These are phyloP conservation scores for Oidiodendron maius DNA, from an alignment of 495 filamentous ascomycete genomes.

Conservation along the genomic window DNA sequence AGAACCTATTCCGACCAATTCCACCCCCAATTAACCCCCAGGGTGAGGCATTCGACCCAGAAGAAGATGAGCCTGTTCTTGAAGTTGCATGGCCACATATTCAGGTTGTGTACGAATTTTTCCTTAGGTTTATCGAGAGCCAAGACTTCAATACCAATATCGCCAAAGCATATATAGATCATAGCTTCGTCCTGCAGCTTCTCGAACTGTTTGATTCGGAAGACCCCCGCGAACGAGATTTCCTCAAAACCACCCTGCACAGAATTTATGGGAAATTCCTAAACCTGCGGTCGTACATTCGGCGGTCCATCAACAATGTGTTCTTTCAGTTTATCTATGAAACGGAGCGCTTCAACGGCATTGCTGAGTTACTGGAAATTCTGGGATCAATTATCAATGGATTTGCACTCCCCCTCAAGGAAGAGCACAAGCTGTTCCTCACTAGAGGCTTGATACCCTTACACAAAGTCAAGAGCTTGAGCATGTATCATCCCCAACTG, in stretches of 20 bases:
- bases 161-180: slow-evolving; percentile 97
- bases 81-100: slow-evolving; percentile 99
- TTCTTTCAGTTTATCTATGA: slow-evolving; percentile 99
- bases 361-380: slow-evolving; percentile 94
- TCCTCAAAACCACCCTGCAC: slow-evolving; percentile 96
- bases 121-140: slow-evolving; percentile 97
- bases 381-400: slow-evolving; percentile 99
- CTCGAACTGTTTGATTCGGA: slow-evolving; percentile 99
- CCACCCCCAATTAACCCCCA: slow-evolving; percentile 96
- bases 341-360: slow-evolving; percentile 97
- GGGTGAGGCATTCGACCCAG: slow-evolving; percentile 96
- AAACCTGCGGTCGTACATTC: slow-evolving; percentile 93
- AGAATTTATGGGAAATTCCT: slow-evolving; percentile 99
- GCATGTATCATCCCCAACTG: slow-evolving; percentile 99
- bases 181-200: slow-evolving; percentile 93
- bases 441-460: slow-evolving; percentile 88
- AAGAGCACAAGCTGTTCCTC: slow-evolving; percentile 98
- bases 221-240: slow-evolving; percentile 94
- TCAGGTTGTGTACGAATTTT: slow-evolving; percentile 99
- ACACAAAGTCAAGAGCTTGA: slow-evolving; percentile 97
- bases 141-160: slow-evolving; percentile 99
- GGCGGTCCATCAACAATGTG: slow-evolving; percentile 98
- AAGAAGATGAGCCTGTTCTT: slow-evolving; percentile 96
- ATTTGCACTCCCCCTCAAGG: slow-evolving; percentile 94
- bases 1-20: slow-evolving; percentile 96